Evolutionary conservation across 108 stramenopile species (phyloP).

Genomic region (Discostella pseudostelligera): DNA sequence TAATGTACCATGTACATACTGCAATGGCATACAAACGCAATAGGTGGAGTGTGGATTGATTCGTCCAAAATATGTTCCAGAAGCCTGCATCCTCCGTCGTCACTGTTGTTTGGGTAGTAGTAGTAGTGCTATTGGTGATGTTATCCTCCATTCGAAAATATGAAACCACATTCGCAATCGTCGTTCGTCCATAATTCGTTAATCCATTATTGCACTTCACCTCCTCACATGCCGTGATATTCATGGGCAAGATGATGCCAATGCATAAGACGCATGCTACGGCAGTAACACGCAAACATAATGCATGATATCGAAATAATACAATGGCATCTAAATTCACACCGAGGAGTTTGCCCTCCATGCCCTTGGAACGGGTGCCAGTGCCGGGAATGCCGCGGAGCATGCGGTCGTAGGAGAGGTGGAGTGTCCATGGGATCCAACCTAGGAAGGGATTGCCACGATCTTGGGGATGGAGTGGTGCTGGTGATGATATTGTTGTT

Average conservation of each 20-base stretch:
- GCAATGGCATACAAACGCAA: constrained; percentile 58
- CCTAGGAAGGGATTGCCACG: constrained; percentile 69
- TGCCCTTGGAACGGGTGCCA: constrained; percentile 70
- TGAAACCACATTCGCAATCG: constrained; percentile 65
- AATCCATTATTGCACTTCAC: constrained; percentile 30
- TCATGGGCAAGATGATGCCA: constrained; percentile 66
- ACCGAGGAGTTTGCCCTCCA: constrained; percentile 60
- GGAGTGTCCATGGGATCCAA: constrained; percentile 71
- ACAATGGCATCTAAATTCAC: constrained; percentile 86
- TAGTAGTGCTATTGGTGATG: background rate
- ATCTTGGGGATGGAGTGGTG: constrained; percentile 48
- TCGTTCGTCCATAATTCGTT: constrained; percentile 76
- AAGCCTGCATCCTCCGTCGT: constrained; percentile 31
- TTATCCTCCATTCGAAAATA: too few relatives aligned
- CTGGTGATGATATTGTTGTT: background rate
- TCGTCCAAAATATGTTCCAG: constrained; percentile 24
- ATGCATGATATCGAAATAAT: constrained; percentile 74
- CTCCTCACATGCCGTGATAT: constrained; percentile 53
- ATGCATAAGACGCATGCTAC: constrained; percentile 60
- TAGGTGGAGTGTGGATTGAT: constrained; percentile 19
- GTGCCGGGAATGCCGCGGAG: constrained; percentile 78
- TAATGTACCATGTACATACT: constrained; percentile 62
- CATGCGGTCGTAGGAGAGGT: constrained; percentile 66
- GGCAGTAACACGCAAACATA: constrained; percentile 61
- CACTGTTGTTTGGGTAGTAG: background rate